Conservation (phyloP, 495 filamentous ascomycete genomes). For the Penicillium bovifimosum region DNA sequence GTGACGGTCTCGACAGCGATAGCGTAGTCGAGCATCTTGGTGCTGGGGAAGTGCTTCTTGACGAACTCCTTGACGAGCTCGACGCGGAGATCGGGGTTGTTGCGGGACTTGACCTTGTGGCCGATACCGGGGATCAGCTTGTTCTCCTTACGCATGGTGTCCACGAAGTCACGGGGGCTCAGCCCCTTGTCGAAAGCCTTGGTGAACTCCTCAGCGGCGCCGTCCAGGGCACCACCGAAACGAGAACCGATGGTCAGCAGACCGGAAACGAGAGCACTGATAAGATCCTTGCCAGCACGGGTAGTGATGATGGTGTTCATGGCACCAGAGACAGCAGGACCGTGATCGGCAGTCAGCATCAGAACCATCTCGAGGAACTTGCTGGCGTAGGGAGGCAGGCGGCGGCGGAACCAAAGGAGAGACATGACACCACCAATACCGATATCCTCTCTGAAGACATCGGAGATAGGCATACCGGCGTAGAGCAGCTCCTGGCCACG, state of each 20-base stretch:
- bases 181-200: slow-evolving; percentile 97
- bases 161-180: slow-evolving; percentile 97
- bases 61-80: slow-evolving; percentile 99
- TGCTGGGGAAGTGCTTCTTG: slow-evolving; percentile 91
- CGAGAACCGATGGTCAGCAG: slow-evolving; percentile 96
- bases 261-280: slow-evolving; percentile 90
- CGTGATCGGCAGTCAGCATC: slow-evolving; percentile 99
- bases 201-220: slow-evolving; percentile 96
- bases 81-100: slow-evolving; percentile 99
- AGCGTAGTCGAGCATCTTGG: slow-evolving; percentile 97
- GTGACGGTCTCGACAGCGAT: slow-evolving; percentile 97
- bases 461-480: slow-evolving; percentile 98
- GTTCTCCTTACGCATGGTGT: slow-evolving; percentile 98
- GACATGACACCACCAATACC: slow-evolving; percentile 99
- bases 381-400: slow-evolving; percentile 90
- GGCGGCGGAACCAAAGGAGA: slow-evolving; percentile 97
- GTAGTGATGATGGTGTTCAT: slow-evolving; percentile 99
- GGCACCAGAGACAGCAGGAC: slow-evolving; percentile 95
- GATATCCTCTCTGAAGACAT: slow-evolving; percentile 98
- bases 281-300: slow-evolving; percentile 96
- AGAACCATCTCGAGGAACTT: slow-evolving; percentile 99
- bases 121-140: slow-evolving; percentile 99
- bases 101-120: slow-evolving; percentile 97
- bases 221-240: slow-evolving; percentile 97
- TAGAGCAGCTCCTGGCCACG: slow-evolving; percentile 99